These are phyloP conservation scores for Ilyonectria mors-panacis DNA, from an alignment of 2,329 filamentous ascomycete genomes.

Conservation along the genomic window DNA sequence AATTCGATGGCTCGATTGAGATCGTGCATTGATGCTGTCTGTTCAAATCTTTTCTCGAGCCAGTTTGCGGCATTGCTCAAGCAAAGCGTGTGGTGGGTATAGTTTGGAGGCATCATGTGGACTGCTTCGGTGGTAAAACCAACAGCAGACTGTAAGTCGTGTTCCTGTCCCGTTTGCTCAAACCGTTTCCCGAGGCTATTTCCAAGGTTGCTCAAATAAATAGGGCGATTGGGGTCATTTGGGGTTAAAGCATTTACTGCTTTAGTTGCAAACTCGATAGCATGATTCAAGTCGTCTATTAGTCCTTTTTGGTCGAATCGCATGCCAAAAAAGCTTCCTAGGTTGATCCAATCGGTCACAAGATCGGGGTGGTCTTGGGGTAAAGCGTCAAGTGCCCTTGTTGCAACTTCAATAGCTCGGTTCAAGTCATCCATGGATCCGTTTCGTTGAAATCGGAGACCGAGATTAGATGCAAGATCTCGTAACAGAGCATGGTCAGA, in stretches of 20 bases:
- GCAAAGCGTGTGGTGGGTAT: neutral
- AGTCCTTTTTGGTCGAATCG: neutral
- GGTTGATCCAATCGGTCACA: neutral
- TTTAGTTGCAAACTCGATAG: neutral
- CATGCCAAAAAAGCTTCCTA: neutral
- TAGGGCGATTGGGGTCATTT: neutral
- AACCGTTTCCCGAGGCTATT: conserved; percentile 1
- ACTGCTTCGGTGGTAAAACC: neutral
- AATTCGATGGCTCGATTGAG: no score
- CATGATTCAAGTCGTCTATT: no score
- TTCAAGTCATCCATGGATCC: neutral
- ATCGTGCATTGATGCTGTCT: neutral
- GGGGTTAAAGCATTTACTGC: neutral
- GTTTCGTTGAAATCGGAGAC: no score
- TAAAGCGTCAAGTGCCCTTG: neutral
- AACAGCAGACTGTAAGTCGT: neutral
- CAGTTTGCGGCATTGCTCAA: neutral
- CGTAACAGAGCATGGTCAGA: no score
- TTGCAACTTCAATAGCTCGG: neutral
- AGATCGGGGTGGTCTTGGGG: neutral
- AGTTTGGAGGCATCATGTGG: neutral
- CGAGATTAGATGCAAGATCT: no score
- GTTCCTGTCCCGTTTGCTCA: neutral
- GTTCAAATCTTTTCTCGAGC: neutral
- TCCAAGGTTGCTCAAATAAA: conserved; percentile 1